Conservation (phyloP, 148 eudicot genomes). For the Oxyria digyna region DNA sequence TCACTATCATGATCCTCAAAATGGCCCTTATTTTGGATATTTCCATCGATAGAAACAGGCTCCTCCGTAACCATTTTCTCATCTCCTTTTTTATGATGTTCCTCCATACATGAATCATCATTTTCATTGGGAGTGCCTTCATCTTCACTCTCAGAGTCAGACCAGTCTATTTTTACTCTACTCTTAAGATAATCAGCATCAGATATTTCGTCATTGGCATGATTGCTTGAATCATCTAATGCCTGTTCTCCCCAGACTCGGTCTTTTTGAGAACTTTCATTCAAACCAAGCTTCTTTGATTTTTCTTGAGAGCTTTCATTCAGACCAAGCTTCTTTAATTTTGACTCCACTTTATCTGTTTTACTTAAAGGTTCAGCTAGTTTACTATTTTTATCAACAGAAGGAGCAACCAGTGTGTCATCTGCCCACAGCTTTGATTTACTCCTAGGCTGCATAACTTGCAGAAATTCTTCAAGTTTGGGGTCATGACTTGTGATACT, state of each 20-base stretch:
- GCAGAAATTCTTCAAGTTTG: slow-evolving; percentile 56
- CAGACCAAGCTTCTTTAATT: slow-evolving; percentile 14
- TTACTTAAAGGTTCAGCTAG: slow-evolving; percentile 7
- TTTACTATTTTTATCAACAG: slow-evolving; percentile 20
- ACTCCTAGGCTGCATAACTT: slow-evolving; percentile 67
- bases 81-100: slow-evolving; percentile 2
- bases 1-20: slow-evolving; percentile 23
- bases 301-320: slow-evolving; percentile 18
- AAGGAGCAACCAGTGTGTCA: slow-evolving; percentile 39
- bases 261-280: slow-evolving; percentile 19
- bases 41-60: slow-evolving; percentile 9
- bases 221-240: slow-evolving; percentile 15
- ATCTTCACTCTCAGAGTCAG: slow-evolving; percentile 63
- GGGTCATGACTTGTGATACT: slow-evolving; percentile 34
- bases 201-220: slow-evolving; percentile 32
- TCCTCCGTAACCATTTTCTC: slow-evolving; percentile 15
- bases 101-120: neutral
- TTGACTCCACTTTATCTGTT: neutral
- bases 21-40: slow-evolving; percentile 14
- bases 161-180: slow-evolving; percentile 70
- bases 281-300: slow-evolving; percentile 15
- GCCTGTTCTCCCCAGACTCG: slow-evolving; percentile 16
- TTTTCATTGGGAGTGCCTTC: slow-evolving; percentile 17
- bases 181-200: slow-evolving; percentile 84
- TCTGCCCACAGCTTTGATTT: slow-evolving; percentile 84